Conservation (phyloP, 495 filamentous ascomycete genomes). For the Poronia punctata region DNA sequence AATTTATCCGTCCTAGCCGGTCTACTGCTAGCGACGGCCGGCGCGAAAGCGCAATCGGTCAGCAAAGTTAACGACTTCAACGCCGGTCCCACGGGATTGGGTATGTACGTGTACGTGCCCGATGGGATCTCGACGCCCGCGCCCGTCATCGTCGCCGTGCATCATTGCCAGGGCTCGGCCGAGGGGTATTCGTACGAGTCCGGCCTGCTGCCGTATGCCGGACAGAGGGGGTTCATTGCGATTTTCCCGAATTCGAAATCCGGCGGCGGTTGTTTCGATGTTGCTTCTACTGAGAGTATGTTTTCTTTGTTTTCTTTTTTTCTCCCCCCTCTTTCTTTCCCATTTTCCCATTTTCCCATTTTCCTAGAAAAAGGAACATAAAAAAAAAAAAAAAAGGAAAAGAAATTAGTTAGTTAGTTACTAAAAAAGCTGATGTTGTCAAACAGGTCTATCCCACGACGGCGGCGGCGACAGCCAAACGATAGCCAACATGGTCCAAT, state of each 20-base stretch:
- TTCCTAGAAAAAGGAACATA: background rate
- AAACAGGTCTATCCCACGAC: conserved; percentile 45
- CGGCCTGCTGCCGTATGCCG: conserved; percentile 30
- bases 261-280: conserved; percentile 26
- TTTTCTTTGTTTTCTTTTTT: background rate
- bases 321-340: background rate
- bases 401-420: background rate
- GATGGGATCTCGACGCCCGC: conserved; percentile 40
- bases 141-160: conserved; percentile 49
- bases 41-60: no score
- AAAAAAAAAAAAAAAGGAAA: background rate
- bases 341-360: background rate
- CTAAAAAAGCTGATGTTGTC: no score
- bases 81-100: conserved; percentile 35
- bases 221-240: conserved; percentile 19
- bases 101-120: conserved; percentile 55
- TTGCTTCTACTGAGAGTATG: conserved; percentile 25
- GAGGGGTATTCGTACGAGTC: conserved; percentile 41
- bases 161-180: conserved; percentile 49
- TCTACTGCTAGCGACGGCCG: no score
- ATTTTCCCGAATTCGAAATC: conserved; percentile 33
- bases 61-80: conserved; percentile 36
- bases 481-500: conserved; percentile 54
- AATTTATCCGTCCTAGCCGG: conserved; percentile 24
- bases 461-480: conserved; percentile 51